Conservation (phyloP, 768 basidiomycete species). For the Dendrothele bispora region DNA sequence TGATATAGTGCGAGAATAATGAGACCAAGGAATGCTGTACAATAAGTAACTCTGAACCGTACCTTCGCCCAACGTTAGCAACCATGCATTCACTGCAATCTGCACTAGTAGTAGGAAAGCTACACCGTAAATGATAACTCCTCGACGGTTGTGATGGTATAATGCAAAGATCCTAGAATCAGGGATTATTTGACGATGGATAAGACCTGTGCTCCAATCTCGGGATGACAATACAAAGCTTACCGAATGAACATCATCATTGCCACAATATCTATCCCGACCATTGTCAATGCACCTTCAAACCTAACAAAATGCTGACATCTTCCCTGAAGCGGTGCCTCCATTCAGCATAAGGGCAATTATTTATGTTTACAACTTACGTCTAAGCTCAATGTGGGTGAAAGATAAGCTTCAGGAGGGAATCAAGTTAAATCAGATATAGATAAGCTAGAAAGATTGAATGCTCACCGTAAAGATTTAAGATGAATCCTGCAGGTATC, state of each 20-base stretch:
- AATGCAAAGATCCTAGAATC: neutral
- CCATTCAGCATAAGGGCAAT: too few relatives aligned
- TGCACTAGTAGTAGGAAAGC: neutral
- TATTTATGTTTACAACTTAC: too few relatives aligned
- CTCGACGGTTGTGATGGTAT: neutral
- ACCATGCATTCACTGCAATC: neutral
- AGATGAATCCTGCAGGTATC: neutral
- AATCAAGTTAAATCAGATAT: too few relatives aligned
- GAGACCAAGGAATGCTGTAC: neutral
- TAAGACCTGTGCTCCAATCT: neutral
- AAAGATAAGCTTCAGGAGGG: neutral
- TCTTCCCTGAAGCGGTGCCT: too few relatives aligned
- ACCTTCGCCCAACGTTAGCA: neutral
- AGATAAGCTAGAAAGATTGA: neutral
- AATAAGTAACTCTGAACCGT: neutral
- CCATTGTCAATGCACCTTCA: constrained; percentile 5
- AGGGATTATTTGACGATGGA: too few relatives aligned
- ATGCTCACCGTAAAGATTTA: neutral
- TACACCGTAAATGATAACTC: neutral
- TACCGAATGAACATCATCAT: constrained; percentile 5
- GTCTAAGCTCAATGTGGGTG: neutral
- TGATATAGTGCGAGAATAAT: neutral
- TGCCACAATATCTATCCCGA: constrained; percentile 2
- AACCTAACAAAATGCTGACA: constrained; percentile 4
- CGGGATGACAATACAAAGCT: neutral